Base-by-base conservation (phyloP, 2,329 filamentous ascomycete species). In the Escovopsis weberi region DNA sequence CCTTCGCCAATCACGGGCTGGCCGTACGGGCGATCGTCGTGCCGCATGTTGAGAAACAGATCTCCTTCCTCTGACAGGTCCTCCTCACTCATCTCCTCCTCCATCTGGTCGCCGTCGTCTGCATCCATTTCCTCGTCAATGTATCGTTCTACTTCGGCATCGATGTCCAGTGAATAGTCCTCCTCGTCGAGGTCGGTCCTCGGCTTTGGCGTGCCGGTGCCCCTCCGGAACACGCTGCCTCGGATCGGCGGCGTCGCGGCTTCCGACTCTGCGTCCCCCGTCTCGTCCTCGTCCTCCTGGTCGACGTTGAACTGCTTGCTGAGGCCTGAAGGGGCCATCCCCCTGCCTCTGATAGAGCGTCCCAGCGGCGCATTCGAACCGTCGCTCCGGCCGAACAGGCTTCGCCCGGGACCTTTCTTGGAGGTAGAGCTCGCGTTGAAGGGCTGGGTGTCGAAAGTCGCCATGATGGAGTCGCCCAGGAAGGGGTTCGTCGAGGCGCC, bases 401-500 rank as follows among this genome's bases (percentile, higher is more conserved):
- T 67, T 46, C 56, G 59, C 11, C 9, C 23, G 18, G 35, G n/a
- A 10, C 53, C 58, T 9, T 59, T 49, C 26, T 51, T 49, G 47
- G 43, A 48, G 46, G 56, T 40, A 45, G 44, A 39, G n/a, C 39
- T 28, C 12, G 52, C 53, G n/a, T 62, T 62, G 43, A 68, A 68
- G 45, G 66, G 52, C 38, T 65, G 68, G 32, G 57, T 57, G 33
- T 58, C 57, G 51, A 60, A 59, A 37, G 59, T 65, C 39, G 63
- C 64, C 59, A 70, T 61, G 42, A 74, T 65, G 33, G 72, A 75
- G 57, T 71, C 74, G 43, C 71, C 68, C 33, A 76, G 57, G 50
- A 65, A 75, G 11, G 69, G 70, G 28, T 65, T 69, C 19, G 73
- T 71, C 1, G 73, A 73, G 12, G 72, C 71, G 43, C 74, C 74